Base-by-base conservation (phyloP, 345 rosid genomes). In the Lepidium sativum region DNA sequence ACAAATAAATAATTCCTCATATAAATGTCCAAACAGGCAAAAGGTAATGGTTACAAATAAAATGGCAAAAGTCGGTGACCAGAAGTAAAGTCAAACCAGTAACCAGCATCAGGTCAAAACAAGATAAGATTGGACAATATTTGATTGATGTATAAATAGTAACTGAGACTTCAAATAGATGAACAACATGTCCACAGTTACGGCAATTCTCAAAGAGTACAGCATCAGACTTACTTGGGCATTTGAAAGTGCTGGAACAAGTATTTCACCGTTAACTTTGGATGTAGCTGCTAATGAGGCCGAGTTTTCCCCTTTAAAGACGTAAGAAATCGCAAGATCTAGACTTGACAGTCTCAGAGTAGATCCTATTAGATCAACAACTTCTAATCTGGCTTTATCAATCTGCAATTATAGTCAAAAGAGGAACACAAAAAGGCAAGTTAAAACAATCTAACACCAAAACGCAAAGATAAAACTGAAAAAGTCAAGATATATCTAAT, bases 261-360 rank as follows among this genome's bases (percentile, higher is more conserved):
- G 80, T 73, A 86, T 82, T 61, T 94, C 95, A 54, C 78, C 75
- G 63, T 81, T 82, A 75, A 86, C 77, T 80, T 76, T 79, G 63
- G 82, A 80, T 39, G 84, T 77, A 70, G 89, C 73, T n/a, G 87
- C 81, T 61, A 69, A 65, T 54, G 60, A 20, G 41, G 80, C 56
- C 37, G 95, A 71, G 1, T 79, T 82, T 41, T 73, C 92, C 50
- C 86, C 86, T 79, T 75, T 80, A 50, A 90, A 80, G 8, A 82
- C 52, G 65, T 81, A 84, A 35, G 90, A 65, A 31, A 79, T 73
- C 12, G 78, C 95, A 64, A 88, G 72, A 86, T 90, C 91, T 55
- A 87, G 69, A 77, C 84, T 94, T 73, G 99, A 87, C 62, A 90
- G 59, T 65, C 80, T 85, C 61, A 94, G 66, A 49, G 91, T 94